phyloP scores from a whole-genome alignment of 371 early-diverging fungal genomes.

The Syncephalastrum racemosum region DNA sequence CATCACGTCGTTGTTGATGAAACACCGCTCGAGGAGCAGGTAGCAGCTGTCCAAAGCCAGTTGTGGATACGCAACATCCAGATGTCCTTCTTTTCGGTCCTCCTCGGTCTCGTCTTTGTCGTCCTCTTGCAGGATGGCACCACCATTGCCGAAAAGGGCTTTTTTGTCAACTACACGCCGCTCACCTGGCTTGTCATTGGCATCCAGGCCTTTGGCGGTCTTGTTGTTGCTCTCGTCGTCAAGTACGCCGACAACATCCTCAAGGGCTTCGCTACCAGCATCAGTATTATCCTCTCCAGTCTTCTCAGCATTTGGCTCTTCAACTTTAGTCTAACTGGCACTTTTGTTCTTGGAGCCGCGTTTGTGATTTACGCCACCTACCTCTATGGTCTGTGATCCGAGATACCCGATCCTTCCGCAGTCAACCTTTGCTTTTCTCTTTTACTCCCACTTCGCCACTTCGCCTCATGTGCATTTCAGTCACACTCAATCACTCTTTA shows the following conservation, averaged over 20 bases:
- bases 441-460: not conserved
- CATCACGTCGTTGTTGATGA: slow-evolving; percentile 3
- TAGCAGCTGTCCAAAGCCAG: slow-evolving; percentile 38
- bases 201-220: slow-evolving; percentile 89
- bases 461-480: not conserved
- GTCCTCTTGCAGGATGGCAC: slow-evolving; percentile 77
- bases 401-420: slow-evolving; percentile 1
- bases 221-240: slow-evolving; percentile 93
- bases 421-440: not conserved
- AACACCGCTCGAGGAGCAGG: slow-evolving; percentile 7
- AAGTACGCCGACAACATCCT: slow-evolving; percentile 97
- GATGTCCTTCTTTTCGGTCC: slow-evolving; percentile 74
- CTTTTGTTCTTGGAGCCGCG: slow-evolving; percentile 78
- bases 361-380: slow-evolving; percentile 81
- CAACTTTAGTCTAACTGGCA: slow-evolving; percentile 61
- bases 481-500: too few relatives aligned
- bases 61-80: slow-evolving; percentile 92
- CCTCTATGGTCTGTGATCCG: slow-evolving; percentile 60
- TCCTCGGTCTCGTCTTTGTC: slow-evolving; percentile 67
- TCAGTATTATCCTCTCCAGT: slow-evolving; percentile 89
- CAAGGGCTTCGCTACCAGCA: slow-evolving; percentile 94
- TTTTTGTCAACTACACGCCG: slow-evolving; percentile 84
- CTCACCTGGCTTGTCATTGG: slow-evolving; percentile 80
- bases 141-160: slow-evolving; percentile 72
- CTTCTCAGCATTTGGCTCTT: slow-evolving; percentile 77